Percentiles rank a stretch among this genome's conserved stretches.
Conservation (phyloP, 306 rosid species). For the Prunus salicina region DNA sequence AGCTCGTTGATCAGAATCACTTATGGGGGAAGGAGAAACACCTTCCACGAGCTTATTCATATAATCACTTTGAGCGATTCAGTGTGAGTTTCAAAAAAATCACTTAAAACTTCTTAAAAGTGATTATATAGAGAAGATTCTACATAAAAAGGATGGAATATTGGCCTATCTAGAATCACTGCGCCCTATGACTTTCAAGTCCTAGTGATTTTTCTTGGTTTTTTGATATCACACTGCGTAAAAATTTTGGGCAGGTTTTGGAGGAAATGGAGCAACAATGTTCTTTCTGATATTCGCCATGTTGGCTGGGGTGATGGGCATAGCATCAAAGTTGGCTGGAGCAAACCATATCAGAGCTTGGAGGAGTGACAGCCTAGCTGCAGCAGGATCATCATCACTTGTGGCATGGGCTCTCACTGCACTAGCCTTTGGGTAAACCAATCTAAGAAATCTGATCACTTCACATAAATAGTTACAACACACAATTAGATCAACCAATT, state of each 20-base stretch:
- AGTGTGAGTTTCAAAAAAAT: too few species aligned
- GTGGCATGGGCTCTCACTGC: constrained; percentile 84
- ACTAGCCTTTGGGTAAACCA: constrained; percentile 27
- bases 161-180: too few species aligned
- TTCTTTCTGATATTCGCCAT: constrained; percentile 61
- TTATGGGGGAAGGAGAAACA: too few species aligned
- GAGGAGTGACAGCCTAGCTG: constrained; percentile 86
- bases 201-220: not conserved
- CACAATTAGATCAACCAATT: not conserved
- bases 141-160: too few species aligned
- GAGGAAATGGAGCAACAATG: constrained; percentile 84
- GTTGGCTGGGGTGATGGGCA: constrained; percentile 62
- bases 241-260: constrained; percentile 45
- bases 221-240: not conserved
- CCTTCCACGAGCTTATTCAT: too few species aligned
- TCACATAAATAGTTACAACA: not conserved
- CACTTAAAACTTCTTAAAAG: too few species aligned
- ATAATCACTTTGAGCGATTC: too few species aligned
- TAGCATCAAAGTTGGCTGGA: constrained; percentile 68
- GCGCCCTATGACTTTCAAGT: too few species aligned
- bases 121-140: too few species aligned
- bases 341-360: constrained; percentile 70
- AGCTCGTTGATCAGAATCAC: too few species aligned
- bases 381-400: constrained; percentile 58
- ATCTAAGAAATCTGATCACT: not conserved